Evolutionary conservation across 176 grass and related monocot genomes (phyloP), one percentile per base, ranked within the genome.

Genomic region (Echinochloa phyllopogon): DNA sequence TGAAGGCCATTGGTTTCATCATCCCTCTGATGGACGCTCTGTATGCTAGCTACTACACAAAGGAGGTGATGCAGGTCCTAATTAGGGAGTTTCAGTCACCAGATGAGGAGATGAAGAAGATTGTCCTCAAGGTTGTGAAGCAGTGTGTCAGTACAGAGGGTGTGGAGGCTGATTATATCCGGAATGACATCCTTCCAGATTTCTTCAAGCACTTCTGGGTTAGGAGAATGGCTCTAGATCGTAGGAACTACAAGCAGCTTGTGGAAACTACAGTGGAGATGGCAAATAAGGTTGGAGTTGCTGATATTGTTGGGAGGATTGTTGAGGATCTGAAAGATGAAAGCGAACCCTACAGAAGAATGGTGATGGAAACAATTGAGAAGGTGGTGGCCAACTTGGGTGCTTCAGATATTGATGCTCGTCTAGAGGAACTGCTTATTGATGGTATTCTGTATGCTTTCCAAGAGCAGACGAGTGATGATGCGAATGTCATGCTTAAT

Each of bases 401-500:
- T 75, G 89, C 96, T 65, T 99, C 93, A 0, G 96, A 99, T 91
- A 99, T 97, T 80, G 96, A 99, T 86, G 83, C 91, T 84, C 87
- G 96, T 52, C 65, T 96, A 36, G 96, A 99, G 86, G 96, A 99
- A 78, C 85, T 99, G 62, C 93, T 99, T 82, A 96, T 99, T 61
- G 96, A 99, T 87, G 96, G 96, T 72, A 96, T 99, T 75, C 16
- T 99, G 65, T 99, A 99, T 87, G 93, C 96, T 56, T 99, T 99
- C 88, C 96, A 99, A 89, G 94, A 99, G 85, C 96, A 99, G 60
- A 99, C 96, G 62, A 99, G 96, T 79, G 96, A 99, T 89, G 96
- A 99, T 94, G 91, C 96, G 0, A 99, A 99, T 96, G 96, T 99
- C 64, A 99, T 99, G 96, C 93, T 99, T 87, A 99, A 99, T 90